Evolutionary conservation across 2,329 filamentous ascomycete genomes (phyloP), one percentile per base, ranked within the genome.

Genomic region (Sclerotinia sclerotiorum): DNA sequence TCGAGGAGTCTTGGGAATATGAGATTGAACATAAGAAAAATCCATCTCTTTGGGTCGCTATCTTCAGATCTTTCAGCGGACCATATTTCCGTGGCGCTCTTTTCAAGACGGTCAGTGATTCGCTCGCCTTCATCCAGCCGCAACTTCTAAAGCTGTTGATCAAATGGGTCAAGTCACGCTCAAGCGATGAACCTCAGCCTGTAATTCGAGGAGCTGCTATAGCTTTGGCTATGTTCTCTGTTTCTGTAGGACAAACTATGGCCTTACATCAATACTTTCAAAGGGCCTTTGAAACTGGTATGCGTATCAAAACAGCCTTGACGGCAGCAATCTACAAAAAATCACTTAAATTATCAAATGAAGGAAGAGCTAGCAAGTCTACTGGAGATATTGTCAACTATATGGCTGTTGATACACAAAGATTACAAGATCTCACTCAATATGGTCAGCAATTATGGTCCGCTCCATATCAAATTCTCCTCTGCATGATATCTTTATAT

Each of bases 321-420:
- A 94, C 92, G 8, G 91, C 94, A 1, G 87, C 93, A 69, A 98
- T 99, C 72, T 99, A 99, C 79, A 87, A 89, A 69, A 99, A 99
- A 81, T 91, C 94, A 0, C 84, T 98, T 71, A 90, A 88, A 72
- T 84, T 99, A 24, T 98, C 94, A 6, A 98, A 97, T 75, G 95
- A 99, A 80, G 95, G 95, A 11, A 88, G 94, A 66, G 86, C 93
- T 2, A 81, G 88, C 56, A 97, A 98, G 81, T 92, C 92, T 0
- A 99, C 95, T 0, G 95, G 95, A 68, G 96, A 99, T 76, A 98
- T 99, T 76, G 95, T 99, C 78, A 99, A 99, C 78, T 95, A 97
- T 80, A 99, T 99, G 94, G 95, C 96, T 57, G 94, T 99, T 13
- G 95, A 99, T 78, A 94, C 94, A 19, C 95, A 99, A 80, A 90